Evolutionary conservation across 805 yeast genomes (phyloP), one percentile per base, ranked within the genome.

Genomic region (Yamadazyma scolyti): DNA sequence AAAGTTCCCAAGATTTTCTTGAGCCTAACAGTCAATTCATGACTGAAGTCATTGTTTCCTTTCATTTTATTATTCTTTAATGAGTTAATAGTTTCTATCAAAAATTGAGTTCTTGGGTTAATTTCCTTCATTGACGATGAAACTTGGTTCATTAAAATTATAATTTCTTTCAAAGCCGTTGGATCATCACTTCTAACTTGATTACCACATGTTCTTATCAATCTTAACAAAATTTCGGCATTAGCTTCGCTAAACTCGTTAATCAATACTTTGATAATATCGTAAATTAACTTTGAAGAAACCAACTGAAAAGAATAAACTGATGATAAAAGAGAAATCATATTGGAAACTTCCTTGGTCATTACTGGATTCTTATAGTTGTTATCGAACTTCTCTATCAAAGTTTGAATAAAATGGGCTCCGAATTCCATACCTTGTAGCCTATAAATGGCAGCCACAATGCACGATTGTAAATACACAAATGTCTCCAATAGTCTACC

Each of bases 131-230:
- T 56, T 12, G 66, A 66, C 10, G 67, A 51, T 1, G 55, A 51
- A 1, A 65, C 44, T 20, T 61, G 61, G 41, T 81, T 84, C 21
- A 82, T 61, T 24, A 69, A 65, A 3, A 73, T 31, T 9, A 88
- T 76, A 28, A 90, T 88, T 25, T 84, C 89, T 50, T 83, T 88
- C 32, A 93, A 67, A 0, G 96, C 80, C 7, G 72, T 56, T 1
- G 97, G 94, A 52, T 93, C 98, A 53, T 93, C 98, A 4, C 84
- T 62, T 50, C 98, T 77, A 58, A 93, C 74, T 48, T 85, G 86
- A 7, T 79, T 72, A 25, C 98, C 99, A 8, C 88, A 75, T 20
- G 77, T 77, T 29, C 82, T 73, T 13, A 93, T 66, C 12, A 90
- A 63, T 43, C 81, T 75, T 31, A 90, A 61, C 28, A 93, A 63